Conservation (phyloP, 352 stramenopile species). For the Thraustotheca clavata region DNA sequence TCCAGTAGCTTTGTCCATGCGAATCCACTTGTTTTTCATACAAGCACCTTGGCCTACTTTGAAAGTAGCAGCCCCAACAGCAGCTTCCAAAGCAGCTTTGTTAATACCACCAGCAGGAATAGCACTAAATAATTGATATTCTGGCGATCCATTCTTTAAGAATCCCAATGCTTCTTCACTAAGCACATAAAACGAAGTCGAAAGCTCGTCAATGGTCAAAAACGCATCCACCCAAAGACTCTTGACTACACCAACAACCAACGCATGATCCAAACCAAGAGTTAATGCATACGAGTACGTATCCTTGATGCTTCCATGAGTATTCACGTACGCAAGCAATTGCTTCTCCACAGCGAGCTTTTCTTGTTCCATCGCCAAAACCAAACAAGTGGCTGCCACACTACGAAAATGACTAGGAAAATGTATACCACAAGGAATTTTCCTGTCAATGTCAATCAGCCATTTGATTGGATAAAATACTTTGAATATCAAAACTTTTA, state of each 20-base stretch:
- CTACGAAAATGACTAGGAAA: neutral
- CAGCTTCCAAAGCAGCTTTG: slow-evolving; percentile 69
- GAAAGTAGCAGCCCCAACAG: slow-evolving; percentile 75
- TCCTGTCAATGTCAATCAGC: neutral
- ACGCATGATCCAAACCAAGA: slow-evolving; percentile 83
- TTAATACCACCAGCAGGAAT: slow-evolving; percentile 64
- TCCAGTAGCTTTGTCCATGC: slow-evolving; percentile 86
- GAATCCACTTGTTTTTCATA: slow-evolving; percentile 98
- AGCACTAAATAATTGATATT: slow-evolving; percentile 76
- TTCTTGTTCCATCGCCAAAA: slow-evolving; percentile 18
- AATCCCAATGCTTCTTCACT: slow-evolving; percentile 85
- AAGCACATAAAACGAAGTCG: slow-evolving; percentile 89
- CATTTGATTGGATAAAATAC: slow-evolving; percentile 1
- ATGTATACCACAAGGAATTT: neutral
- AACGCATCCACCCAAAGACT: slow-evolving; percentile 91
- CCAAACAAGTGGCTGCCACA: slow-evolving; percentile 16
- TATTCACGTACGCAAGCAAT: slow-evolving; percentile 49
- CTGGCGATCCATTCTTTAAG: slow-evolving; percentile 60
- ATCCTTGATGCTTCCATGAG: slow-evolving; percentile 47
- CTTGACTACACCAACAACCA: slow-evolving; percentile 94
- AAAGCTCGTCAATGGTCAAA: slow-evolving; percentile 68
- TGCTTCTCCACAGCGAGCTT: slow-evolving; percentile 67
- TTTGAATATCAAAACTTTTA: neutral
- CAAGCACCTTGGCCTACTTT: slow-evolving; percentile 95
- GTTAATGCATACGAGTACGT: slow-evolving; percentile 74